A percentile compares a stretch with the other conserved stretches of the same genome.
phyloP scores from a whole-genome alignment of 441 rosid genomes.

The Manihot esculenta region DNA sequence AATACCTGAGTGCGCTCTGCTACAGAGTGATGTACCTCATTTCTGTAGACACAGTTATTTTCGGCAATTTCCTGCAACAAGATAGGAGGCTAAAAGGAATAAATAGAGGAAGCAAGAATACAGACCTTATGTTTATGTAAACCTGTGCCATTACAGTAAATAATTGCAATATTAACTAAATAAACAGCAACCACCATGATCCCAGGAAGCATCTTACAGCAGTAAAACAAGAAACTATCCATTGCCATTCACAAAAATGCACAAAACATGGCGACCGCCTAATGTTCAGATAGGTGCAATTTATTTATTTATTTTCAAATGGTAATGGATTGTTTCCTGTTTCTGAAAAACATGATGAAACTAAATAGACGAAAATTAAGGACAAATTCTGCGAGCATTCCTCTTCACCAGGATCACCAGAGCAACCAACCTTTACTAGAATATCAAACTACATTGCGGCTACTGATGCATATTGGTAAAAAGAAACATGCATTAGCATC shows the following conservation, averaged over 20 bases:
- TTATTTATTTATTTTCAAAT: too few species aligned
- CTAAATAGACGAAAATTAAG: not conserved
- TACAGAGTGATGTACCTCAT: conserved; percentile 84
- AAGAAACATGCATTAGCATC: not conserved
- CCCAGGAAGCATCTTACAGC: not conserved
- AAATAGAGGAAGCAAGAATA: not conserved
- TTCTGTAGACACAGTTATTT: conserved; percentile 78
- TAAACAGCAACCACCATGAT: not conserved
- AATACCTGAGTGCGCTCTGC: conserved; percentile 83
- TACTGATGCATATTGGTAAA: not conserved
- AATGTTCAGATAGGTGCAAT: too few species aligned
- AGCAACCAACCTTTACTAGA: not conserved
- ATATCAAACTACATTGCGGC: not conserved
- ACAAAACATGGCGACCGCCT: not conserved
- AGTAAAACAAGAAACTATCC: too few species aligned
- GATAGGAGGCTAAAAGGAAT: not conserved
- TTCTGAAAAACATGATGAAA: not conserved
- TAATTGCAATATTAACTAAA: not conserved
- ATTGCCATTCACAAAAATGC: not conserved
- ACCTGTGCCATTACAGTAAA: not conserved
- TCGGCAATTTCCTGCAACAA: conserved; percentile 77
- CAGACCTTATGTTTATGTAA: not conserved
- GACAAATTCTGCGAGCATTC: not conserved
- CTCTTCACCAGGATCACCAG: not conserved
- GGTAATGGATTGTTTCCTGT: too few species aligned